phyloP scores from a whole-genome alignment of 225 moss, liverwort and hornwort species.

The Straminergon stramineum region DNA sequence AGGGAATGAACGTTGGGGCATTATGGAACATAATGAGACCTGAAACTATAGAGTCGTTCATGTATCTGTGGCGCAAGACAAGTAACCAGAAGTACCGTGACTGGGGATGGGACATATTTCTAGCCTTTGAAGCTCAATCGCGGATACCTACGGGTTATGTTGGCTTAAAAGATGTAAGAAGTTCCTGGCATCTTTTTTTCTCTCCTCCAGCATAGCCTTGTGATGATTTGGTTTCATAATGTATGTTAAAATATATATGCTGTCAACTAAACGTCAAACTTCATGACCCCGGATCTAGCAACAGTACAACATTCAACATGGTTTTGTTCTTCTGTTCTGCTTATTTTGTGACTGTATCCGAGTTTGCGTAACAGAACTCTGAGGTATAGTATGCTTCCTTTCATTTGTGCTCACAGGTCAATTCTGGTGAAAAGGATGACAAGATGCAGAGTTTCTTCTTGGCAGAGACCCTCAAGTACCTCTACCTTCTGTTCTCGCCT shows the following conservation, averaged over 20 bases:
- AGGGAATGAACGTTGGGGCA: constrained; percentile 64
- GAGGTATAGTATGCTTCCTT: not conserved
- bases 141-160: constrained; percentile 60
- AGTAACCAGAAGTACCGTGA: constrained; percentile 77
- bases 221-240: not conserved
- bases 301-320: not conserved
- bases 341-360: not conserved
- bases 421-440: constrained; percentile 67
- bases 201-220: not conserved
- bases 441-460: constrained; percentile 94
- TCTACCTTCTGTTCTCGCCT: constrained; percentile 84
- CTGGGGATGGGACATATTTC: constrained; percentile 96
- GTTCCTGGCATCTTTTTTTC: not conserved
- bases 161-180: constrained; percentile 71
- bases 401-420: constrained; percentile 28
- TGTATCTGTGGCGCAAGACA: constrained; percentile 90
- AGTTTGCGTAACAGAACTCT: not conserved
- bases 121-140: constrained; percentile 77
- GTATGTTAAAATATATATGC: not conserved
- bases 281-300: not conserved
- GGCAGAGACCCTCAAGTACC: constrained; percentile 88
- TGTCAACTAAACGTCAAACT: not conserved
- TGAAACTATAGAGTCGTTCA: constrained; percentile 81
- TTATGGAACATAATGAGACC: constrained; percentile 84
- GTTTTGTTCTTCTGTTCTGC: not conserved